Base-by-base conservation (phyloP, 495 filamentous ascomycete genomes). In the Penicillium salamii region DNA sequence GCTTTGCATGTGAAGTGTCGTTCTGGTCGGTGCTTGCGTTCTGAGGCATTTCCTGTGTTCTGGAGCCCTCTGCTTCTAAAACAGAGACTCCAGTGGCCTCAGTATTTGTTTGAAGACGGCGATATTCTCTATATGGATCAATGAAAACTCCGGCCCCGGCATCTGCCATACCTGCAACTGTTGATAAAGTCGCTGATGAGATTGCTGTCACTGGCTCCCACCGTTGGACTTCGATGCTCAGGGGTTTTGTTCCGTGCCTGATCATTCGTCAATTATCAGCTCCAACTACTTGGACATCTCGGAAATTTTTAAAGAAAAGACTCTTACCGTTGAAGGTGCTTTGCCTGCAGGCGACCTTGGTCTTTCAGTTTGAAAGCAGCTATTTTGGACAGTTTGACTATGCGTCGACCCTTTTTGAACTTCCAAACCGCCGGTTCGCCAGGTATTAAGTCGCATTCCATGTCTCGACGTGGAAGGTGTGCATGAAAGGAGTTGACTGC, bases 401-500 rank as follows among this genome's bases (percentile, higher is more conserved):
- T 5, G 5, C 14, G 2, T 4, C 26, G 18, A 3, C 52, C 43
- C 54, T 81, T 15, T 24, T 48, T 83, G 26, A 88, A 57, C 32
- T 68, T 68, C 89, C 89, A 93, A 0, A 78, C 81, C 0, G 87
- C 89, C 3, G 83, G 78, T 13, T 71, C 74, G 15, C 87, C 79
- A 12, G 75, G 65, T 0, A 91, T 57, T 11, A 93, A 73, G 0
- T 76, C 77, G 58, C 89, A 93, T 7, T 83, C 71, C 79, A 91
- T 86, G 13, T 74, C 78, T 34, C 78, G 54, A 12, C 85, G 53
- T 2, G 75, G 74, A 9, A 93, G 63, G 23, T 77, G 74, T 11
- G 72, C 71, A 55, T 90, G 86, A 55, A 92, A 92, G 1, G 79
- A 75, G 24, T 69, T 66, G 5, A 88, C 87, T 0, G 87, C 87